These are phyloP conservation scores for Schizochytrium sp. DNA, from an alignment of 108 stramenopile genomes.

Conservation along the genomic window DNA sequence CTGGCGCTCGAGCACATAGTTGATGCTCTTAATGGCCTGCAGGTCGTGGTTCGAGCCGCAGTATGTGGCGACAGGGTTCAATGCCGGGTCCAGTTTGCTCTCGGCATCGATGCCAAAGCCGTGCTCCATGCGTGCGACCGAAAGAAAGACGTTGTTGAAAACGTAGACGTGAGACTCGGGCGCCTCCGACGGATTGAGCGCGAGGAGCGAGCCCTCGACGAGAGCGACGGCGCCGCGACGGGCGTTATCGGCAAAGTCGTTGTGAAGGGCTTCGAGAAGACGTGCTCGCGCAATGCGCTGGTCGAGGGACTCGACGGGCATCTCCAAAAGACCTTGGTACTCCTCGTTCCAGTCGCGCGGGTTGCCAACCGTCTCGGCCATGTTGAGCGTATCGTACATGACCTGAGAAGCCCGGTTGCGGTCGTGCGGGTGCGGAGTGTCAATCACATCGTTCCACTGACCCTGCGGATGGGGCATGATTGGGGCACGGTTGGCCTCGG, in stretches of 20 bases:
- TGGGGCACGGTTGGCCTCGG: neutral
- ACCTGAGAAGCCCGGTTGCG: neutral
- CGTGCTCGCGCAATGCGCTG: conserved; percentile 72
- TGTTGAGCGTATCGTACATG: neutral
- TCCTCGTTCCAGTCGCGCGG: conserved; percentile 88
- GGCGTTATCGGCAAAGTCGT: conserved; percentile 83
- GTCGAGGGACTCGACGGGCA: conserved; percentile 54
- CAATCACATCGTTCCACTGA: conserved; percentile 31
- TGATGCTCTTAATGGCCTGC: conserved; percentile 16
- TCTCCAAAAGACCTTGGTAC: conserved; percentile 70
- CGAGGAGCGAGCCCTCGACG: conserved; percentile 66
- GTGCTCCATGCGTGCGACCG: conserved; percentile 57
- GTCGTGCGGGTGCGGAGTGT: neutral
- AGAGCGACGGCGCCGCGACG: conserved; percentile 67
- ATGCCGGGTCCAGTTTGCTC: neutral
- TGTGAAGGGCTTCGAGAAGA: conserved; percentile 68
- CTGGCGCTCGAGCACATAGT: neutral
- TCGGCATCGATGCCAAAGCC: neutral
- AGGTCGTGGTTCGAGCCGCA: conserved; percentile 27
- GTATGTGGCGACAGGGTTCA: neutral
- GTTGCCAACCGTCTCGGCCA: neutral
- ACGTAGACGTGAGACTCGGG: conserved; percentile 74
- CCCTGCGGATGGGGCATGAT: conserved; percentile 29
- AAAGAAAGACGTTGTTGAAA: conserved; percentile 94
- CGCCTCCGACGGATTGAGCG: conserved; percentile 86